Percentiles rank a stretch among this genome's conserved stretches.
Evolutionary conservation across 2,329 filamentous ascomycete genomes (phyloP).

Genomic region (Colletotrichum coccodes): DNA sequence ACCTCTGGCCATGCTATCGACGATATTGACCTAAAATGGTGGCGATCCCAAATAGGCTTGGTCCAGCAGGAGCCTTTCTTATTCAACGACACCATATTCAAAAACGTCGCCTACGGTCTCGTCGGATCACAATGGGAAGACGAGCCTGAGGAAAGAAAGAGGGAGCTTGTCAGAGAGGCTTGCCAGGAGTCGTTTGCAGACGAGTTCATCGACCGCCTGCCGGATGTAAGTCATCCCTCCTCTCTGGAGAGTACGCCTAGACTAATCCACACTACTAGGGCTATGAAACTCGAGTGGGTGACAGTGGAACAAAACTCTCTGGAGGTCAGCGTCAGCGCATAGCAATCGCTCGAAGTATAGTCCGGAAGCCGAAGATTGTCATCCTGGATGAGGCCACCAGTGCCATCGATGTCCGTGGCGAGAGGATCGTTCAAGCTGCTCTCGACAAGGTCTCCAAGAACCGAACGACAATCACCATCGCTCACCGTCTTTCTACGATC

Average conservation of each 20-base stretch:
- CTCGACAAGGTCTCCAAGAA: conserved; percentile 69
- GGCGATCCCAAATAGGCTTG: conserved; percentile 69
- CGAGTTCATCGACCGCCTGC: conserved; percentile 74
- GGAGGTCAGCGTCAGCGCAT: conserved; percentile 89
- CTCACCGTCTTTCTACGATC: conserved; percentile 79
- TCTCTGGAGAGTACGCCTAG: too few relatives aligned
- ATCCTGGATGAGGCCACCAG: conserved; percentile 84
- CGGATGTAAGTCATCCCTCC: conserved; percentile 51
- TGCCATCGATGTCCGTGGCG: conserved; percentile 66
- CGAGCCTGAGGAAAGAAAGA: conserved; percentile 64
- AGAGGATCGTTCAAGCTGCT: conserved; percentile 72
- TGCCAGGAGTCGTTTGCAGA: conserved; percentile 76
- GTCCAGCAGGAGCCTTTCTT: conserved; percentile 77
- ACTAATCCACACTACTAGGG: conserved; percentile 52
- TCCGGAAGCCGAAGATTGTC: conserved; percentile 76
- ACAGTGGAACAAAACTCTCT: conserved; percentile 75
- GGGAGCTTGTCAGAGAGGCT: conserved; percentile 69
- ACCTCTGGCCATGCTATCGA: conserved; percentile 64
- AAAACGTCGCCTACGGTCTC: conserved; percentile 71
- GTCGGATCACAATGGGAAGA: conserved; percentile 62
- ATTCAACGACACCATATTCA: conserved; percentile 73
- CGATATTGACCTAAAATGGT: conserved; percentile 71
- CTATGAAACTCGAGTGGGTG: conserved; percentile 74
- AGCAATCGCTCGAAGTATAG: conserved; percentile 79
- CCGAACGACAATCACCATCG: conserved; percentile 78